These are phyloP conservation scores for Mallotus nudiflorus DNA, from an alignment of 345 rosid species.

Conservation along the genomic window DNA sequence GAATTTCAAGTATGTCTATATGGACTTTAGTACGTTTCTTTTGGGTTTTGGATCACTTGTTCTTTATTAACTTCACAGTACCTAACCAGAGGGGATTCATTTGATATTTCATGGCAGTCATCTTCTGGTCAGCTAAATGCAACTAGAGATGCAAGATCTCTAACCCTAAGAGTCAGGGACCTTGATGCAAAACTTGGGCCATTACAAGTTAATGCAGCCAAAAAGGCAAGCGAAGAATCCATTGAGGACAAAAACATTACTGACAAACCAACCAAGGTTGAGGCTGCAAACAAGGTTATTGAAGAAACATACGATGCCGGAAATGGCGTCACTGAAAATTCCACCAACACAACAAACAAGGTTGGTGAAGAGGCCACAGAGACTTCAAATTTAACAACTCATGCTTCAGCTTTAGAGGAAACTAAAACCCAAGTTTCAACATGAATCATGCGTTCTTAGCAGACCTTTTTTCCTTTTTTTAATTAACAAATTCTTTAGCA, in stretches of 20 bases:
- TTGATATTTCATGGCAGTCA: constrained; percentile 41
- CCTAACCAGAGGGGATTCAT: constrained; percentile 1
- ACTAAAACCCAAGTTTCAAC: constrained; percentile 3
- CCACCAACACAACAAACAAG: neutral
- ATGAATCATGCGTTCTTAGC: neutral
- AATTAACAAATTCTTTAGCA: too few relatives aligned
- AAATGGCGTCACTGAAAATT: neutral
- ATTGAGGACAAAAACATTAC: neutral
- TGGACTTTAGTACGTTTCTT: too few relatives aligned
- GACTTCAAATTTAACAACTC: constrained; percentile 1
- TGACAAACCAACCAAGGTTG: neutral
- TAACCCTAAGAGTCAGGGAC: constrained; percentile 55
- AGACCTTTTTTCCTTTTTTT: neutral
- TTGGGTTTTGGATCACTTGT: neutral
- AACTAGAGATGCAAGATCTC: constrained; percentile 54
- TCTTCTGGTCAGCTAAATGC: constrained; percentile 40
- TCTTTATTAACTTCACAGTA: neutral
- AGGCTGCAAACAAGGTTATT: neutral
- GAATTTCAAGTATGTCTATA: too few relatives aligned
- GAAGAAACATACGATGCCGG: neutral
- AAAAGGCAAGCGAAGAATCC: constrained; percentile 11
- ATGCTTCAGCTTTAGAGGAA: constrained; percentile 22
- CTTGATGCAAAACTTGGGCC: constrained; percentile 70
- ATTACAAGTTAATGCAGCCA: constrained; percentile 27
- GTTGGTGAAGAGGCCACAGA: neutral